A percentile compares a stretch with the other conserved stretches of the same genome.
These are phyloP conservation scores for Neoscytalidium dimidiatum DNA, from an alignment of 2,329 filamentous ascomycete genomes.

Conservation along the genomic window DNA sequence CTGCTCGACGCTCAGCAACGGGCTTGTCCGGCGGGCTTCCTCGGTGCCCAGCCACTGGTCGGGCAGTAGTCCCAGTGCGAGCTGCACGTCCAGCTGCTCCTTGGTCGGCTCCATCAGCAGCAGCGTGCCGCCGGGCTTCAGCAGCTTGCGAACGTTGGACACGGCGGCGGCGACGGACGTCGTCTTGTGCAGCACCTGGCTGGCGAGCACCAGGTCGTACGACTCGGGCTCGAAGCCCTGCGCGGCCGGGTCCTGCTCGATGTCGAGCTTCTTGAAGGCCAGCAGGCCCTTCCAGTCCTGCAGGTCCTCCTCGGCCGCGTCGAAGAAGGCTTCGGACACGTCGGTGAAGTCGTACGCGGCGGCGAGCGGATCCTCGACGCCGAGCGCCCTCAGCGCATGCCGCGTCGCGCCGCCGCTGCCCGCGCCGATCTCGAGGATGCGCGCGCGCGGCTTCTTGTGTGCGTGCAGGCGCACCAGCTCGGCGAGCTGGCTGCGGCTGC, in stretches of 20 bases:
- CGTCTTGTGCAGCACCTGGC: constrained; percentile 21
- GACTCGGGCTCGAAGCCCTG: constrained; percentile 17
- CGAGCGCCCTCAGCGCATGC: background rate
- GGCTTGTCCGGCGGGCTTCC: constrained; percentile 31
- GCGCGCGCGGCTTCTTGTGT: background rate
- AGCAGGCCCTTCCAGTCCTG: background rate
- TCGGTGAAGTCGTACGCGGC: constrained; percentile 26
- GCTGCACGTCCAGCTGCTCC: constrained; percentile 3
- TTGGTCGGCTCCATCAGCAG: constrained; percentile 29
- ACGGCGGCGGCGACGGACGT: constrained; percentile 18
- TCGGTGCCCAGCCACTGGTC: constrained; percentile 38
- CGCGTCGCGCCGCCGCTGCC: constrained; percentile 22
- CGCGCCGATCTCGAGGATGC: constrained; percentile 21
- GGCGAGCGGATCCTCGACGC: background rate
- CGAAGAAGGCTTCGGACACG: constrained; percentile 27
- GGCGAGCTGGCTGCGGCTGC: background rate
- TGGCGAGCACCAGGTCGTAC: constrained; percentile 18
- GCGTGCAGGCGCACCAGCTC: background rate
- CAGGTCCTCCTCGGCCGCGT: background rate
- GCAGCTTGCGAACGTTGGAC: constrained; percentile 22
- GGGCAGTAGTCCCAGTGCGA: constrained; percentile 24
- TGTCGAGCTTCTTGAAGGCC: constrained; percentile 14
- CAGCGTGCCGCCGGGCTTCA: constrained; percentile 46
- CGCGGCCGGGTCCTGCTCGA: constrained; percentile 13
- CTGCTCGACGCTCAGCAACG: constrained; percentile 17